Evolutionary conservation across 179 eudicot species (phyloP).

Genomic region (Carnegiea gigantea): DNA sequence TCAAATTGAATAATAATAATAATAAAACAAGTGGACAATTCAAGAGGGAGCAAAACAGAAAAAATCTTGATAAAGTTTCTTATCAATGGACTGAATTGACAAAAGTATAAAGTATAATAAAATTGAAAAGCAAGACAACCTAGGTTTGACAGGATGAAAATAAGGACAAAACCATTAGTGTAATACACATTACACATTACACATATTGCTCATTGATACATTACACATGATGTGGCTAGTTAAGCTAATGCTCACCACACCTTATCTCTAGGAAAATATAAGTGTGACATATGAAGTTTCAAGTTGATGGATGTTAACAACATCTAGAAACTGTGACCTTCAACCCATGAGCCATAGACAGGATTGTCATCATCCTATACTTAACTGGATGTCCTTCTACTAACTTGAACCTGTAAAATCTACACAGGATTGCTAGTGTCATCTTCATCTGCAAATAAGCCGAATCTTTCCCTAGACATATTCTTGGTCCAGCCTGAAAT

Average conservation of each 20-base stretch:
- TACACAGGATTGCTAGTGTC: conserved; percentile 78
- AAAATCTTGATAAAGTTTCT: background rate
- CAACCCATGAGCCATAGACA: conserved; percentile 87
- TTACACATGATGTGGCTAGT: conserved; percentile 4
- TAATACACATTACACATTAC: background rate
- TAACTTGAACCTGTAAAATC: conserved; percentile 73
- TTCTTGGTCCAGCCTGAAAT: conserved; percentile 92
- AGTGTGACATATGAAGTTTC: background rate
- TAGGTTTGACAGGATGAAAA: background rate
- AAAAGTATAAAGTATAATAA: background rate
- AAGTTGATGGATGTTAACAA: background rate
- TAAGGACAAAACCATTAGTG: background rate
- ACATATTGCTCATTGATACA: background rate
- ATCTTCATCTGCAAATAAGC: conserved; percentile 98
- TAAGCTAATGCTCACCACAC: background rate
- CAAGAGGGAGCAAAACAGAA: too few relatives aligned
- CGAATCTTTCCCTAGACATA: conserved; percentile 91
- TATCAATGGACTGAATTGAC: background rate
- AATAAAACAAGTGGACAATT: background rate
- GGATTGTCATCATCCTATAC: conserved; percentile 96
- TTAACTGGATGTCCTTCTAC: conserved; percentile 72
- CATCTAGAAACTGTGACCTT: conserved; percentile 58
- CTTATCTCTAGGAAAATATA: background rate
- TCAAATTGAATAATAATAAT: background rate
- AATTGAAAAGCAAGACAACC: conserved; percentile 1